Percentiles rank a stretch among this genome's conserved stretches.
phyloP scores from a whole-genome alignment of 768 basidiomycete species.

The Lanmaoa pseudosensibilis region DNA sequence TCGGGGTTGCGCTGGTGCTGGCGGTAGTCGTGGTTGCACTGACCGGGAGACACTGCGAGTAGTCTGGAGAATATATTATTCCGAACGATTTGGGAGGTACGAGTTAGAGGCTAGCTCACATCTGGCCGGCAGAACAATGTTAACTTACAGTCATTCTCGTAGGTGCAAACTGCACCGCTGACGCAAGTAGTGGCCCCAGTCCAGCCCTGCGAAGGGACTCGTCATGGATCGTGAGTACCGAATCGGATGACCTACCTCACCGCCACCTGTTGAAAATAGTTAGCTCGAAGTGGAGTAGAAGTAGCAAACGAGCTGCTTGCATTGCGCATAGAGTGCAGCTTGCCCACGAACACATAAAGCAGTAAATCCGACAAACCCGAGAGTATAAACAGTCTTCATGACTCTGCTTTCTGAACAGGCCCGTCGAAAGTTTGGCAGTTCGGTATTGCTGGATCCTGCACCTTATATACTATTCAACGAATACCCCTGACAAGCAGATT shows the following conservation, averaged over 20 bases:
- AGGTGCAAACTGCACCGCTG: slow-evolving; percentile 7
- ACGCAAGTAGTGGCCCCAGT: slow-evolving; percentile 9
- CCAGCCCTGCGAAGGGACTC: slow-evolving; percentile 1
- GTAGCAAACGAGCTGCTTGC: background rate
- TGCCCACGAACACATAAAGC: slow-evolving; percentile 7
- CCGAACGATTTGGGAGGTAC: background rate
- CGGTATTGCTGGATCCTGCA: background rate
- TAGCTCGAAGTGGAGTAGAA: background rate
- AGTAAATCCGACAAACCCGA: background rate
- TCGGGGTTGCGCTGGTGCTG: background rate
- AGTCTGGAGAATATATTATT: background rate
- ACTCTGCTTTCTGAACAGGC: background rate
- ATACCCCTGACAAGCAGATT: background rate
- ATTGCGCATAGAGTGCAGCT: slow-evolving; percentile 13
- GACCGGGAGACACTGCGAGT: slow-evolving; percentile 9
- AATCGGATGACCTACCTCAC: background rate
- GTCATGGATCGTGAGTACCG: background rate
- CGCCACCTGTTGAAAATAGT: slow-evolving; percentile 8
- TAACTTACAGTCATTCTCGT: slow-evolving; percentile 5
- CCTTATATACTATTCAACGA: slow-evolving; percentile 2
- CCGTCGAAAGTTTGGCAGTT: background rate
- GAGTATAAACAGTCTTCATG: slow-evolving; percentile 5
- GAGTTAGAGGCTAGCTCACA: background rate
- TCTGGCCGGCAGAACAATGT: no score
- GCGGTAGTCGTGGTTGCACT: background rate